Evolutionary conservation across 2,329 filamentous ascomycete species (phyloP).

Genomic region (Aspergillus fischeri): DNA sequence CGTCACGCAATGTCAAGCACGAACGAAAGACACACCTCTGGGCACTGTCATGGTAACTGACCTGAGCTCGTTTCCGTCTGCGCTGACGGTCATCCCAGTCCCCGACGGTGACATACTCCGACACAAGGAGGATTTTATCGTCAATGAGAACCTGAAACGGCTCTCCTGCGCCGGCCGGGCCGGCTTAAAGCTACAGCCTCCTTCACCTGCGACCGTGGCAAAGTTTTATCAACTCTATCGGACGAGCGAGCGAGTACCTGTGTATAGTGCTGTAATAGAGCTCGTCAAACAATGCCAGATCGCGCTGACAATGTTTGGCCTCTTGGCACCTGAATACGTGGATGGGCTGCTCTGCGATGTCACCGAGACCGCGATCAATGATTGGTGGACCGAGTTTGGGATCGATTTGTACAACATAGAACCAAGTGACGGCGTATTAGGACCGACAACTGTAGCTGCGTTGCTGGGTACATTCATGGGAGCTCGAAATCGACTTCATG

Average conservation of each 20-base stretch:
- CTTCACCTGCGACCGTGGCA: conserved; percentile 74
- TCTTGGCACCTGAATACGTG: conserved; percentile 80
- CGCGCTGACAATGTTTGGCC: conserved; percentile 81
- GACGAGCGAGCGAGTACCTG: conserved; percentile 74
- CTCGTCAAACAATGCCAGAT: conserved; percentile 88
- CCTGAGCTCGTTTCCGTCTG: conserved; percentile 84
- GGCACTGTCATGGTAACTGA: conserved; percentile 94
- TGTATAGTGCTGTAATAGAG: conserved; percentile 77
- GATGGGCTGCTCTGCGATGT: conserved; percentile 91
- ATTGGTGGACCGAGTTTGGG: conserved; percentile 96
- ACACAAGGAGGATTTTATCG: conserved; percentile 79
- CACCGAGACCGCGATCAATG: conserved; percentile 81
- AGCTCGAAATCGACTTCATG: conserved; percentile 81
- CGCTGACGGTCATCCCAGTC: conserved; percentile 84
- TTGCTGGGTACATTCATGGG: conserved; percentile 85
- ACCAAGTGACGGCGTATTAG: conserved; percentile 86
- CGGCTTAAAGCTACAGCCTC: conserved; percentile 73
- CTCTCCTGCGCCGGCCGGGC: conserved; percentile 87
- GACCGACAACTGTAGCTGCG: conserved; percentile 85
- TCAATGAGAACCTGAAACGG: conserved; percentile 91
- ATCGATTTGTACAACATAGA: conserved; percentile 89
- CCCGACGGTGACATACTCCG: conserved; percentile 79
- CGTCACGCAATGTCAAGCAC: conserved; percentile 78
- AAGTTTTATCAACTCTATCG: conserved; percentile 92
- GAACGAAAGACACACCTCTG: conserved; percentile 73